Percentiles rank a stretch among this genome's conserved stretches.
Conservation (phyloP, 2,329 filamentous ascomycete species). For the Xylaria sp. region DNA sequence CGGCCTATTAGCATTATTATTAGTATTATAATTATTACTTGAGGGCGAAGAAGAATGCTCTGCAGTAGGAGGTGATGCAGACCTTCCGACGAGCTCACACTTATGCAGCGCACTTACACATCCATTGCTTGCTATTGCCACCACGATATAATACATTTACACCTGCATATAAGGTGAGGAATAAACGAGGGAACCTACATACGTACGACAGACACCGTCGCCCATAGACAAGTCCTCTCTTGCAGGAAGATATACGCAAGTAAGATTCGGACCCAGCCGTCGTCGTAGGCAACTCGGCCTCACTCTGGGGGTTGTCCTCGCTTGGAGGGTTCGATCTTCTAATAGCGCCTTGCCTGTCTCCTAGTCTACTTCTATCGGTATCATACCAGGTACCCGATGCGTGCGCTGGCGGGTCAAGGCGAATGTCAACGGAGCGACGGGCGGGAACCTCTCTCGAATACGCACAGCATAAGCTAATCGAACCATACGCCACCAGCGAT, state of each 20-base stretch:
- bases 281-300: constrained; percentile 11
- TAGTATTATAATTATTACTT: background rate
- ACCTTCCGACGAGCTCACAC: constrained; percentile 6
- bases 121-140: constrained; percentile 1
- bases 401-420: constrained; percentile 11
- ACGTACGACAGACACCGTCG: constrained; percentile 11
- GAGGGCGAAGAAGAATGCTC: constrained; percentile 2
- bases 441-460: constrained; percentile 7
- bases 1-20: constrained; percentile 6
- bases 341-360: constrained; percentile 10
- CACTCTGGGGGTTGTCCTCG: constrained; percentile 15
- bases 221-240: constrained; percentile 18
- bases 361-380: background rate
- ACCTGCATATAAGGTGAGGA: constrained; percentile 12
- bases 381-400: constrained; percentile 14
- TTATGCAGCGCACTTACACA: constrained; percentile 6
- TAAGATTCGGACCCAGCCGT: constrained; percentile 25
- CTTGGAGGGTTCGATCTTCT: constrained; percentile 12
- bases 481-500: constrained; percentile 2
- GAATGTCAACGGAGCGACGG: constrained; percentile 9
- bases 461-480: constrained; percentile 5
- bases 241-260: constrained; percentile 25
- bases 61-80: constrained; percentile 10
- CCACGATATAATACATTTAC: background rate
- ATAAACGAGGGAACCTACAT: constrained; percentile 13